Conservation (phyloP, 78 protist genomes). For the Dictyostelium firmibasis region DNA sequence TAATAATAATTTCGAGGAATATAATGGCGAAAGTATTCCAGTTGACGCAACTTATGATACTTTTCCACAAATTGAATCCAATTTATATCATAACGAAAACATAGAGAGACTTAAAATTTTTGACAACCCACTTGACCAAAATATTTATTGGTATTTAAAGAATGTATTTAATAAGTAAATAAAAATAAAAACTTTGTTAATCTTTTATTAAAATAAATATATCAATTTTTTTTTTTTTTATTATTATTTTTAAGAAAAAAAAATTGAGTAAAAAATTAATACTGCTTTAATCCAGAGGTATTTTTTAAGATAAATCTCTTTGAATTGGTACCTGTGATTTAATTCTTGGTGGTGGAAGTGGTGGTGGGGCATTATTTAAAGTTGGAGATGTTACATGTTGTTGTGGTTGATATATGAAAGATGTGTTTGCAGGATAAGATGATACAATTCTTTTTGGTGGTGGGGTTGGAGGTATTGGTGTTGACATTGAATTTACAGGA, state of each 20-base stretch:
- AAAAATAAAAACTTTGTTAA: no score
- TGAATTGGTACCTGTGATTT: background rate
- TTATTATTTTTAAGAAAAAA: background rate
- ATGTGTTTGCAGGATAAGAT: background rate
- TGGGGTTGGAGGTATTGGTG: conserved; percentile 14
- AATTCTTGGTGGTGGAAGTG: background rate
- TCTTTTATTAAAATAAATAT: no score
- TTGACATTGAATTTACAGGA: background rate
- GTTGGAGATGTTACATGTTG: background rate
- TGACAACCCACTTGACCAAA: background rate
- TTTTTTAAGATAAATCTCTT: background rate
- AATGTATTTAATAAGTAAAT: no score
- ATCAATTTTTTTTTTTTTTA: background rate
- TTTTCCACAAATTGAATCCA: no score
- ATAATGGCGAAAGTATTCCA: no score
- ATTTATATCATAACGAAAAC: no score
- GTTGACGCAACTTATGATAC: no score
- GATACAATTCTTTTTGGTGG: background rate
- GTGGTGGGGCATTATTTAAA: background rate
- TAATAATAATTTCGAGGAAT: background rate
- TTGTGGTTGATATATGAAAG: background rate
- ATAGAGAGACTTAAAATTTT: no score
- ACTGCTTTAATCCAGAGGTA: background rate
- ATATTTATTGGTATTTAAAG: no score
- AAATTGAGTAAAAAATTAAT: no score